Percentiles rank a stretch among this genome's conserved stretches.
Conservation (phyloP, 257 asterid species). For the Jaltomata sinuosa region DNA sequence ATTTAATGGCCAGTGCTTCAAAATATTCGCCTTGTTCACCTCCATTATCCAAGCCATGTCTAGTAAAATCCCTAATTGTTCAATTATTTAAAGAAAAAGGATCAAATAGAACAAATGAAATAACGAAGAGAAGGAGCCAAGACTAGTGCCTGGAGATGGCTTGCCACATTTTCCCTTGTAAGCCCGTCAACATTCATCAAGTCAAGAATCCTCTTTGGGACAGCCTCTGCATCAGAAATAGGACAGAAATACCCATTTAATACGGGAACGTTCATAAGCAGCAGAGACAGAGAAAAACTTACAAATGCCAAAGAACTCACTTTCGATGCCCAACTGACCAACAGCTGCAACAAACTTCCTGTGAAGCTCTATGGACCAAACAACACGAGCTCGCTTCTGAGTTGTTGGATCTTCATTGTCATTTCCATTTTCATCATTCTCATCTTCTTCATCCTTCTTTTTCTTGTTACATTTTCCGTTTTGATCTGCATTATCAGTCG, state of each 20-base stretch:
- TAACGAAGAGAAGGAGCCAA: conserved; percentile 1
- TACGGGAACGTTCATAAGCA: not conserved
- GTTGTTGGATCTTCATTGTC: conserved; percentile 54
- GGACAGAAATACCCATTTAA: not conserved
- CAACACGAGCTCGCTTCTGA: conserved; percentile 80
- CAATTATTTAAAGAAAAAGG: not conserved
- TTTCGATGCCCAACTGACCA: conserved; percentile 80
- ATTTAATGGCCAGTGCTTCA: not conserved
- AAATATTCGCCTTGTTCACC: not conserved
- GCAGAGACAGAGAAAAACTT: not conserved
- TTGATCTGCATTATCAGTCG: conserved; percentile 39
- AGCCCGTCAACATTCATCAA: conserved; percentile 85
- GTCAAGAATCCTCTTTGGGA: conserved; percentile 84
- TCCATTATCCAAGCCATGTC: not conserved
- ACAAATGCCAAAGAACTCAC: conserved; percentile 25
- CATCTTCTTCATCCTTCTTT: conserved; percentile 83
- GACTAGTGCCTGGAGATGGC: conserved; percentile 81
- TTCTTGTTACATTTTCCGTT: conserved; percentile 45
- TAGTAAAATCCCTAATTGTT: not conserved
- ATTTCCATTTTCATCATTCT: conserved; percentile 38
- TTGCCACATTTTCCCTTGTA: conserved; percentile 83
- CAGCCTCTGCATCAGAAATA: conserved; percentile 60
- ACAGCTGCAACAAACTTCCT: conserved; percentile 80
- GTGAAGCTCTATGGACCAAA: conserved; percentile 92
- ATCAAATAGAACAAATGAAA: not conserved